Evolutionary conservation across 805 yeast species (phyloP).

Genomic region (Barnettozyma vustinii): DNA sequence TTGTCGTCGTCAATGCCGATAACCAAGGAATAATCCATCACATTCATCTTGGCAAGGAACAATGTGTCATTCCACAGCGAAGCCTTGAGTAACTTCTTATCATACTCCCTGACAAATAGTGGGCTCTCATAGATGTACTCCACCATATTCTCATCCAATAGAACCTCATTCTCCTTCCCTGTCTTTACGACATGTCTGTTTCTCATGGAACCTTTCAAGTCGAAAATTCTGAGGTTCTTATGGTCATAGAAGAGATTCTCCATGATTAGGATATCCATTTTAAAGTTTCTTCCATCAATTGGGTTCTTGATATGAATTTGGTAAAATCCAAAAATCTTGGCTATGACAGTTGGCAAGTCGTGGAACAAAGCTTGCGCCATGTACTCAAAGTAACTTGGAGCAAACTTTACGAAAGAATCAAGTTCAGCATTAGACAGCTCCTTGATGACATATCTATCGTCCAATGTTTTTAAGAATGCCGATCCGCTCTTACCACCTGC

Average conservation of each 20-base stretch:
- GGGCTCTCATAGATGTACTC: conserved; percentile 97
- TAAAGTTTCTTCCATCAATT: conserved; percentile 66
- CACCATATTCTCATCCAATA: conserved; percentile 96
- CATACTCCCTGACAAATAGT: conserved; percentile 86
- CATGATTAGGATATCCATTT: conserved; percentile 91
- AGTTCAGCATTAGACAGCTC: conserved; percentile 83
- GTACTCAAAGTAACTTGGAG: conserved; percentile 94
- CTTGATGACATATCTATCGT: conserved; percentile 83
- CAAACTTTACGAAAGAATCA: conserved; percentile 91
- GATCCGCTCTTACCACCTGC: conserved; percentile 97
- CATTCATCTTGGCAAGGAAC: conserved; percentile 93
- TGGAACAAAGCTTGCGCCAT: conserved; percentile 94
- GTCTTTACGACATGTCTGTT: conserved; percentile 96
- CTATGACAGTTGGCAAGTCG: conserved; percentile 89
- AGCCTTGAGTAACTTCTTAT: conserved; percentile 77
- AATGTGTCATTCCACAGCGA: conserved; percentile 94
- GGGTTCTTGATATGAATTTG: conserved; percentile 86
- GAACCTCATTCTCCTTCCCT: conserved; percentile 89
- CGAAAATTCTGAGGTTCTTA: conserved; percentile 82
- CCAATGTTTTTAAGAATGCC: conserved; percentile 85
- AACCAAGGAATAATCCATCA: conserved; percentile 95
- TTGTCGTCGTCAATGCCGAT: conserved; percentile 78
- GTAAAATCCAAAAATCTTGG: conserved; percentile 92
- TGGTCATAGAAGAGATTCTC: conserved; percentile 88
- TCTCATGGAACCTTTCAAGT: conserved; percentile 96